These are phyloP conservation scores for Rugosomyces carneus DNA, from an alignment of 1,284 basidiomycete genomes.

Conservation along the genomic window DNA sequence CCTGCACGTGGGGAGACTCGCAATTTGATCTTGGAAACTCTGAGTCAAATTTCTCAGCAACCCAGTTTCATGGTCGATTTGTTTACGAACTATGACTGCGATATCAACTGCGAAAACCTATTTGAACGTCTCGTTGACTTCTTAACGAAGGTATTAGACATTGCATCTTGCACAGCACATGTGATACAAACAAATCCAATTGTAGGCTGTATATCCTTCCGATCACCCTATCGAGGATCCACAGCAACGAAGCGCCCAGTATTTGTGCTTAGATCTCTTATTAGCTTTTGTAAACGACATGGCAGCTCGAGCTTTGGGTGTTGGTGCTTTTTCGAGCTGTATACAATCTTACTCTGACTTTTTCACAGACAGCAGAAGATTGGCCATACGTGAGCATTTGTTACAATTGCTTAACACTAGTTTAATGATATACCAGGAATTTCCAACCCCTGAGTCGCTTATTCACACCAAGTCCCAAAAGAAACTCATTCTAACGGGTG, in stretches of 20 bases:
- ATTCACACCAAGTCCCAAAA: constrained; percentile 80
- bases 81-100: constrained; percentile 96
- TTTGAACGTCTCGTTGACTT: constrained; percentile 92
- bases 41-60: constrained; percentile 76
- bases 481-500: constrained; percentile 80
- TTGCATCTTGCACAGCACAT: not conserved
- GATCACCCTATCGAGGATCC: constrained; percentile 54
- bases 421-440: constrained; percentile 33
- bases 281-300: constrained; percentile 87
- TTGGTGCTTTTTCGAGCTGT: constrained; percentile 30
- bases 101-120: constrained; percentile 93
- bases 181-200: not conserved
- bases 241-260: constrained; percentile 76
- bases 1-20: constrained; percentile 86
- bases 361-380: constrained; percentile 30
- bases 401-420: not conserved
- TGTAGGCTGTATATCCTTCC: constrained; percentile 71
- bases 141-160: constrained; percentile 63
- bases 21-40: constrained; percentile 86
- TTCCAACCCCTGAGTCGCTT: constrained; percentile 53
- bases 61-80: constrained; percentile 93
- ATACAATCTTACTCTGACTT: constrained; percentile 10
- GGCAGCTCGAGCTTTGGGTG: constrained; percentile 72
- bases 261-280: constrained; percentile 86
- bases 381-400: constrained; percentile 55